A percentile compares a stretch with the other conserved stretches of the same genome.
Conservation (phyloP, 2,329 filamentous ascomycete species). For the Microsporum audouinii region DNA sequence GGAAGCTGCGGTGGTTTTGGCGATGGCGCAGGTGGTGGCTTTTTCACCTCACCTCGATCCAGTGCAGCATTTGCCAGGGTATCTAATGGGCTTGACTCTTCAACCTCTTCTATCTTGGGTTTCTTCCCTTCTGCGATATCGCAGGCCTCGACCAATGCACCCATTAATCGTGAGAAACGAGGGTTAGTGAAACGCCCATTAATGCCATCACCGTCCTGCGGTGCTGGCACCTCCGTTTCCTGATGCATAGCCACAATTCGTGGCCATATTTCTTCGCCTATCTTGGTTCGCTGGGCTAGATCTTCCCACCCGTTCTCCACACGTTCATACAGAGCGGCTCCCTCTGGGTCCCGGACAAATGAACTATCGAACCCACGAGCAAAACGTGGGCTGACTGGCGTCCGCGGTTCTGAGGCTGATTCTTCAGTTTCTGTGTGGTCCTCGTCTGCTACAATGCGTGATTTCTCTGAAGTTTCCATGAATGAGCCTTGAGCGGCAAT, state of each 20-base stretch:
- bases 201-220: slow-evolving; percentile 8
- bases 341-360: slow-evolving; percentile 24
- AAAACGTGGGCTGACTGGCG: slow-evolving; percentile 2
- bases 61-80: slow-evolving; percentile 25
- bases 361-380: slow-evolving; percentile 25
- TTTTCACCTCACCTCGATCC: slow-evolving; percentile 5
- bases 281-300: slow-evolving; percentile 29
- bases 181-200: slow-evolving; percentile 7
- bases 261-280: slow-evolving; percentile 29
- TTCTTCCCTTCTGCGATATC: slow-evolving; percentile 18
- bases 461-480: slow-evolving; percentile 30
- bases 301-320: slow-evolving; percentile 31
- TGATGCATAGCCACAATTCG: slow-evolving; percentile 30
- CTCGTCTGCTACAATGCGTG: slow-evolving; percentile 31
- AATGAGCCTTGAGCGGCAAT: slow-evolving; percentile 31
- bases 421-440: slow-evolving; percentile 28
- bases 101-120: slow-evolving; percentile 20
- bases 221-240: slow-evolving; percentile 14
- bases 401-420: slow-evolving; percentile 12
- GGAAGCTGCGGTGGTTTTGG: slow-evolving; percentile 17
- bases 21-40: slow-evolving; percentile 11
- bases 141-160: slow-evolving; percentile 18
- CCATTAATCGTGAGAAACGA: slow-evolving; percentile 12
- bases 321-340: slow-evolving; percentile 26
- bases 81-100: slow-evolving; percentile 22